Evolutionary conservation across 495 filamentous ascomycete genomes (phyloP).

Genomic region (Filosporella fistucella): DNA sequence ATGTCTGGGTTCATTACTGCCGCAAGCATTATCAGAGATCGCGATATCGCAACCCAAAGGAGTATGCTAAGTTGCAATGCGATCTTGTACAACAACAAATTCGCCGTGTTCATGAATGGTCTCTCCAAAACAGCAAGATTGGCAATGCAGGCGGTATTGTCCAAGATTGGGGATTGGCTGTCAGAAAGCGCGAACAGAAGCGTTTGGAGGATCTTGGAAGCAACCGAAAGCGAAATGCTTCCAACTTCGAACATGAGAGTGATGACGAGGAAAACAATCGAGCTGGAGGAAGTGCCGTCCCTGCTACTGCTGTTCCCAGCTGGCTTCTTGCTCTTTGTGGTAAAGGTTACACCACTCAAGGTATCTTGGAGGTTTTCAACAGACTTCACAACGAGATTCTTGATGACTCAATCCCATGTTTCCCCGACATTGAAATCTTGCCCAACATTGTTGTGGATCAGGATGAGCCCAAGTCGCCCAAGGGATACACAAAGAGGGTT

Average conservation of each 20-base stretch:
- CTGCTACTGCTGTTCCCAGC: slow-evolving; percentile 33
- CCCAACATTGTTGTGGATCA: slow-evolving; percentile 40
- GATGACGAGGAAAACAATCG: slow-evolving; percentile 25
- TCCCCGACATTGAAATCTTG: slow-evolving; percentile 67
- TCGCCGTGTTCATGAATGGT: slow-evolving; percentile 55
- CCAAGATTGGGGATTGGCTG: slow-evolving; percentile 40
- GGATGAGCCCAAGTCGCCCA: slow-evolving; percentile 16
- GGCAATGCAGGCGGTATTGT: slow-evolving; percentile 39
- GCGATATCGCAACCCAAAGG: slow-evolving; percentile 57
- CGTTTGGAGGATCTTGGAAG: slow-evolving; percentile 29
- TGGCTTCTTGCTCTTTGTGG: slow-evolving; percentile 35
- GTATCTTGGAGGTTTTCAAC: slow-evolving; percentile 33
- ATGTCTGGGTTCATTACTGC: slow-evolving; percentile 69
- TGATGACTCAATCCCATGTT: slow-evolving; percentile 23
- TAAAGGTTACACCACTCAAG: slow-evolving; percentile 30
- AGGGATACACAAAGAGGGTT: slow-evolving; percentile 21
- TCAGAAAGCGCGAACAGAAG: slow-evolving; percentile 50
- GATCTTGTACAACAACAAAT: slow-evolving; percentile 56
- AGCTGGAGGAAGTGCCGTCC: slow-evolving; percentile 12
- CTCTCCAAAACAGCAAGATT: slow-evolving; percentile 29
- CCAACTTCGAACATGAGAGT: slow-evolving; percentile 20
- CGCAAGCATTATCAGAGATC: slow-evolving; percentile 82
- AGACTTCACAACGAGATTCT: slow-evolving; percentile 31
- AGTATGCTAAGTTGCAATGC: slow-evolving; percentile 56
- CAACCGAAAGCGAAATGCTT: slow-evolving; percentile 24